Conservation (phyloP, 257 asterid species). For the Lithospermum erythrorhizon region DNA sequence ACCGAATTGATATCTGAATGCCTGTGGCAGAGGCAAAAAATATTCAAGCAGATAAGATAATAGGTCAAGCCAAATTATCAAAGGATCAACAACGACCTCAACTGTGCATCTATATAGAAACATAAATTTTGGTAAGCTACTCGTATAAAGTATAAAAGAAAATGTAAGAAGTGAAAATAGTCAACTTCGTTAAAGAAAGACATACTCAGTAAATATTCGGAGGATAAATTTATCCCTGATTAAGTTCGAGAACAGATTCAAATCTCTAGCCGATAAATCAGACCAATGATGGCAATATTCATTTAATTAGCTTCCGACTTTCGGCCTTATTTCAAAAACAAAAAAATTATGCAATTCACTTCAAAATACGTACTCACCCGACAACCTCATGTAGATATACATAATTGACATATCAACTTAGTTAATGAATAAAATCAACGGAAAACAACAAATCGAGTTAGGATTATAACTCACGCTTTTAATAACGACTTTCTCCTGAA, state of each 20-base stretch:
- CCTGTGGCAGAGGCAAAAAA: slow-evolving; percentile 52
- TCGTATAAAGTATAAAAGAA: too few relatives aligned
- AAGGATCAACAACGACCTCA: too few relatives aligned
- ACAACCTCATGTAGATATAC: too few relatives aligned
- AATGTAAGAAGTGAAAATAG: too few relatives aligned
- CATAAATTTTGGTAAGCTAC: too few relatives aligned
- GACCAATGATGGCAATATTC: neutral
- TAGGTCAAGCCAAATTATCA: slow-evolving; percentile 4
- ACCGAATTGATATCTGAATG: slow-evolving; percentile 61
- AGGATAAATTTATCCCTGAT: neutral
- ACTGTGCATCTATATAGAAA: too few relatives aligned
- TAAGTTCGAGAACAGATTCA: neutral
- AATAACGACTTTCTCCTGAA: slow-evolving; percentile 33
- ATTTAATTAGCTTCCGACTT: too few relatives aligned
- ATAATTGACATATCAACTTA: too few relatives aligned
- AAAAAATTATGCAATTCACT: neutral
- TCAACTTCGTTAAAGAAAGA: too few relatives aligned
- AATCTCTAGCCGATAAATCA: neutral
- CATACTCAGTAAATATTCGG: neutral
- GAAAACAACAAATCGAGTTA: neutral
- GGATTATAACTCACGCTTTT: slow-evolving; percentile 24
- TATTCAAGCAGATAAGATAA: slow-evolving; percentile 9
- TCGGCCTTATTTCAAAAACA: neutral
- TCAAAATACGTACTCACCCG: too few relatives aligned
- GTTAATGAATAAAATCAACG: too few relatives aligned